Evolutionary conservation across 768 basidiomycete species (phyloP).

Genomic region (Termitomyces sp.): DNA sequence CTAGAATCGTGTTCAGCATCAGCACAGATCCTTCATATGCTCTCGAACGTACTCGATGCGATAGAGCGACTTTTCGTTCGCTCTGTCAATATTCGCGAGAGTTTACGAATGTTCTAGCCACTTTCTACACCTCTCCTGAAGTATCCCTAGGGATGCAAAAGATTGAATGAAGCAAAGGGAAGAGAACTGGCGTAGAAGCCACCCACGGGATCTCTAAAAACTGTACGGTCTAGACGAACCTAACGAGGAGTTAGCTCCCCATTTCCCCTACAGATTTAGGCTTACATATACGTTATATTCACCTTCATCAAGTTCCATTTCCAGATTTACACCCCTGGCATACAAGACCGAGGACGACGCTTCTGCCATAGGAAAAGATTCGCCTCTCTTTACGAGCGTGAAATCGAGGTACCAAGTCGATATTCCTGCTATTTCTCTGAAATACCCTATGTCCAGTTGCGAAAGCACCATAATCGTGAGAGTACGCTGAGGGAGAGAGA

Average conservation of each 20-base stretch:
- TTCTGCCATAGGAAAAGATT: slow-evolving; percentile 31
- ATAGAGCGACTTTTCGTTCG: slow-evolving; percentile 42
- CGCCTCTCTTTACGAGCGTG: slow-evolving; percentile 42
- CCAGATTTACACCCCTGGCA: slow-evolving; percentile 36
- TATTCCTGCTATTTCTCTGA: slow-evolving; percentile 38
- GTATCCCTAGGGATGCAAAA: slow-evolving; percentile 13
- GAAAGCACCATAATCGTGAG: slow-evolving; percentile 47
- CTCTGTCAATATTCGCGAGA: slow-evolving; percentile 36
- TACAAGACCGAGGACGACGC: slow-evolving; percentile 31
- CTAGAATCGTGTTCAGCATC: slow-evolving; percentile 12
- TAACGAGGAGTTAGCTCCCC: slow-evolving; percentile 2
- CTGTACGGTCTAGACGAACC: slow-evolving; percentile 29
- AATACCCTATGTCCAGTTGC: slow-evolving; percentile 46
- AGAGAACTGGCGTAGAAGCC: not conserved
- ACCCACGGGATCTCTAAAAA: slow-evolving; percentile 18
- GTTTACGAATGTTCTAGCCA: slow-evolving; percentile 33
- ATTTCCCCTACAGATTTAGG: not conserved
- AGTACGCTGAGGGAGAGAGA: slow-evolving; percentile 34
- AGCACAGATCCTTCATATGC: not conserved
- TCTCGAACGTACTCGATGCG: slow-evolving; percentile 34
- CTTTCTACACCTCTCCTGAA: slow-evolving; percentile 22
- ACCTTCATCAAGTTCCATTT: slow-evolving; percentile 35
- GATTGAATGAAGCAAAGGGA: not conserved
- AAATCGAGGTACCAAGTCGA: slow-evolving; percentile 47
- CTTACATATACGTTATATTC: slow-evolving; percentile 41